phyloP scores from a whole-genome alignment of 768 basidiomycete species.

The Boletus pseudopeckii region DNA sequence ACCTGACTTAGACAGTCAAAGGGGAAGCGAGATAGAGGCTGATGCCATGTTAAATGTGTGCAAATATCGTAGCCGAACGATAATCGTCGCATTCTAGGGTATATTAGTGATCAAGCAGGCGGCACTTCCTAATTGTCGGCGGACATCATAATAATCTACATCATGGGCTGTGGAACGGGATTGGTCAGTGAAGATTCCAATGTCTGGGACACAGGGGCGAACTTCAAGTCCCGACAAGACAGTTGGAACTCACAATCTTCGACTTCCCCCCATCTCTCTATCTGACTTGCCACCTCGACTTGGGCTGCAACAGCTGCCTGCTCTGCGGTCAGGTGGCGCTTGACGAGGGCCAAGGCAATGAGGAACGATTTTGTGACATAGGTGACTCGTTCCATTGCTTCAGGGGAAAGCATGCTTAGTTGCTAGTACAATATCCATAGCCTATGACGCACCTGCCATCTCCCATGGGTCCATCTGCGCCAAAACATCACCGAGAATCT shows the following conservation, averaged over 20 bases:
- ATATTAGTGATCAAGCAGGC: constrained; percentile 53
- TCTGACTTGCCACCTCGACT: constrained; percentile 94
- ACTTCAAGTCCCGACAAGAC: constrained; percentile 5
- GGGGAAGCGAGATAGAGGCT: constrained; percentile 4
- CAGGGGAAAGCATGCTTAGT: not conserved
- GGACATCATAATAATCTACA: constrained; percentile 92
- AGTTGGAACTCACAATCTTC: constrained; percentile 80
- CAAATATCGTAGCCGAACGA: constrained; percentile 6
- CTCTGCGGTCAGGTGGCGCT: constrained; percentile 72
- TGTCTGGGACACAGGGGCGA: not conserved
- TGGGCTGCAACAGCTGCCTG: constrained; percentile 81
- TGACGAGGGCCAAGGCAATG: constrained; percentile 80
- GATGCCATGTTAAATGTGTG: constrained; percentile 2
- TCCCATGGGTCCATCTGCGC: constrained; percentile 75
- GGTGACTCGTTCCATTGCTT: constrained; percentile 89
- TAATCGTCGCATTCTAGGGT: constrained; percentile 15
- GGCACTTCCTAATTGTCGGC: constrained; percentile 80
- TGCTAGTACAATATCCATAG: not conserved
- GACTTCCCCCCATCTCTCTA: constrained; percentile 98
- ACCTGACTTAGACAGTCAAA: constrained; percentile 9
- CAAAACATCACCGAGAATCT: constrained; percentile 56
- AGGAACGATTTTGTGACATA: constrained; percentile 90
- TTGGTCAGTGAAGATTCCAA: constrained; percentile 11
- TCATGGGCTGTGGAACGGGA: constrained; percentile 75
- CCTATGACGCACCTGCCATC: constrained; percentile 68